Evolutionary conservation across 2,329 filamentous ascomycete species (phyloP).

Genomic region (Apiospora sp.): DNA sequence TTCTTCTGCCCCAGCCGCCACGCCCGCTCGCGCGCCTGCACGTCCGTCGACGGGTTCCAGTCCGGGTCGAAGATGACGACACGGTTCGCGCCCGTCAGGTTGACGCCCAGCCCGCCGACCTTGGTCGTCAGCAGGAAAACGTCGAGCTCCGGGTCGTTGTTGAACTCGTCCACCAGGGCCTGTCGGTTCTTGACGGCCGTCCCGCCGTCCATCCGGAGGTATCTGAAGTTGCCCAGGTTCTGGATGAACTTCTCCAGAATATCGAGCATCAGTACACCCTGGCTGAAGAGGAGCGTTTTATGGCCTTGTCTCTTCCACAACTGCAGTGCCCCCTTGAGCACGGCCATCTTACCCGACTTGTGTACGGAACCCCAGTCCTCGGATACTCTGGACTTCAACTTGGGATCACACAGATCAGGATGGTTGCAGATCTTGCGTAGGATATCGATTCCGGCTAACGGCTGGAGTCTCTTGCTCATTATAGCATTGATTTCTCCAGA

Average conservation of each 20-base stretch:
- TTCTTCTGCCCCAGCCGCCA: constrained; percentile 96
- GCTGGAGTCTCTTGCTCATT: constrained; percentile 75
- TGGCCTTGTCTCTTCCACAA: constrained; percentile 91
- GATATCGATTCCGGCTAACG: constrained; percentile 89
- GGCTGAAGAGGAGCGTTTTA: constrained; percentile 91
- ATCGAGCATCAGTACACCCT: constrained; percentile 94
- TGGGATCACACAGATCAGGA: constrained; percentile 81
- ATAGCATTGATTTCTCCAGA: constrained; percentile 91
- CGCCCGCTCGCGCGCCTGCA: constrained; percentile 93
- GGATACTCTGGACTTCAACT: constrained; percentile 60
- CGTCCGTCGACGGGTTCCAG: constrained; percentile 97
- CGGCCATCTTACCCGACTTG: constrained; percentile 95
- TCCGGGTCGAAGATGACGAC: constrained; percentile 99
- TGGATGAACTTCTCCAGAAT: constrained; percentile 86
- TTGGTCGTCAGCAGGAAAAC: constrained; percentile 95
- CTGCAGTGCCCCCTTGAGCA: constrained; percentile 85
- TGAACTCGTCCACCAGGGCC: constrained; percentile 90
- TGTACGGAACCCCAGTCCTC: constrained; percentile 81
- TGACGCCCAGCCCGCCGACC: constrained; percentile 92
- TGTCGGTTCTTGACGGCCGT: constrained; percentile 92
- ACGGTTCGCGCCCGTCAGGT: constrained; percentile 91
- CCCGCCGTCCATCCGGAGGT: constrained; percentile 90
- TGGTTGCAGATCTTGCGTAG: constrained; percentile 98
- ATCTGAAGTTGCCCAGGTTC: constrained; percentile 73
- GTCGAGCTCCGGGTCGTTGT: constrained; percentile 78